Conservation (phyloP, 2,329 filamentous ascomycete genomes). For the Acephala macrosclerotiorum region DNA sequence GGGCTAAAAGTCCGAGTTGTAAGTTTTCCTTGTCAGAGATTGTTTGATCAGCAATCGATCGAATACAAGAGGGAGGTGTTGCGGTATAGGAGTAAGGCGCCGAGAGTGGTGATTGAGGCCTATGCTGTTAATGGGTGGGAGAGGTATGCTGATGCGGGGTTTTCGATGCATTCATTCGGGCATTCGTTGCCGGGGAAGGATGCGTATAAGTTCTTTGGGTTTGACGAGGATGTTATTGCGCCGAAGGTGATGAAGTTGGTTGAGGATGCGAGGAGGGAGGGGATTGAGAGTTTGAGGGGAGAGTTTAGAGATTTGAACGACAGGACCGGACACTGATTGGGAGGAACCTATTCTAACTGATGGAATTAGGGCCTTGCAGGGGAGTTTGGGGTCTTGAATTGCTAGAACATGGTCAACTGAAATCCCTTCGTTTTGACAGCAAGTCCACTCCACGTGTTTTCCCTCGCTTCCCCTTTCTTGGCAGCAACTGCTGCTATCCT, state of each 20-base stretch:
- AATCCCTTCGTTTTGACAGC: no score
- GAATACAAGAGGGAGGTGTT: slow-evolving; percentile 56
- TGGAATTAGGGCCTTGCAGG: no score
- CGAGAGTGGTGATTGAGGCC: slow-evolving; percentile 65
- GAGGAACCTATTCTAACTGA: no score
- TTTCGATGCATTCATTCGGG: slow-evolving; percentile 61
- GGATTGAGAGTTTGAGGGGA: slow-evolving; percentile 12
- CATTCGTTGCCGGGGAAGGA: slow-evolving; percentile 61
- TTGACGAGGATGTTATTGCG: slow-evolving; percentile 54
- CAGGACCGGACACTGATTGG: not conserved
- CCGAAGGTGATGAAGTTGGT: slow-evolving; percentile 10
- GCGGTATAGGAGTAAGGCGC: slow-evolving; percentile 49
- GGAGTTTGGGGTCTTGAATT: no score
- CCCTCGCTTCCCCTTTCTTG: not conserved
- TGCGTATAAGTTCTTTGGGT: slow-evolving; percentile 64
- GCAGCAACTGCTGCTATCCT: no score
- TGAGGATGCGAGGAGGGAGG: slow-evolving; percentile 8
- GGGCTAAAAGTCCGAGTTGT: slow-evolving; percentile 50
- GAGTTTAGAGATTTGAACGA: slow-evolving; percentile 9
- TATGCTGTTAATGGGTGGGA: slow-evolving; percentile 66
- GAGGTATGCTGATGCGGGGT: slow-evolving; percentile 63
- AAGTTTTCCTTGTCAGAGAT: slow-evolving; percentile 54
- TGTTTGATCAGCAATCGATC: slow-evolving; percentile 51
- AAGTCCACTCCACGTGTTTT: no score
- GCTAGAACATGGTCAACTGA: no score